Evolutionary conservation across 257 asterid species (phyloP).

Genomic region (Linaria vulgaris): DNA sequence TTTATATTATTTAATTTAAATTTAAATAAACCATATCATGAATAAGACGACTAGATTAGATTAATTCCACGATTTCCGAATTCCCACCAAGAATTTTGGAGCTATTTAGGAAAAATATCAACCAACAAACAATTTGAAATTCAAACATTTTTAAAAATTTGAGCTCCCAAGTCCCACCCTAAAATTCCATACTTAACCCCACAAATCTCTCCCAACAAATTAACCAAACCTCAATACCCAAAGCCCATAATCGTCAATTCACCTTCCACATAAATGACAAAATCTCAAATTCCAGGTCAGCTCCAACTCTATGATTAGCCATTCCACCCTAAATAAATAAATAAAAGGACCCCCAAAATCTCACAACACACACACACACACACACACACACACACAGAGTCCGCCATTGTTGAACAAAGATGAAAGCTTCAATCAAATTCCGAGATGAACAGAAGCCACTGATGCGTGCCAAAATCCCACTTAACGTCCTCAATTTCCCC

Average conservation of each 20-base stretch:
- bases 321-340: slow-evolving; percentile 14
- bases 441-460: slow-evolving; percentile 87
- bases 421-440: slow-evolving; percentile 96
- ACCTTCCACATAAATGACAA: slow-evolving; percentile 14
- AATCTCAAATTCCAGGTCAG: slow-evolving; percentile 15
- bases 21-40: not conserved
- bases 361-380: not conserved
- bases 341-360: slow-evolving; percentile 4
- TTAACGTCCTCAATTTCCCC: slow-evolving; percentile 64
- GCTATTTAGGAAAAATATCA: slow-evolving; percentile 3
- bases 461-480: slow-evolving; percentile 79
- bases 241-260: slow-evolving; percentile 24
- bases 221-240: not conserved
- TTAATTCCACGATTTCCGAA: not conserved
- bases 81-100: slow-evolving; percentile 12
- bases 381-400: not conserved
- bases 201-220: not conserved
- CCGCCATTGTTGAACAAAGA: slow-evolving; percentile 27
- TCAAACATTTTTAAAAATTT: slow-evolving; percentile 6
- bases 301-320: slow-evolving; percentile 24
- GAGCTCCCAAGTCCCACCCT: not conserved
- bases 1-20: not conserved
- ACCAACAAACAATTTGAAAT: slow-evolving; percentile 25
- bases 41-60: not conserved
- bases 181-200: slow-evolving; percentile 22